These are phyloP conservation scores for Ceratocystis eucalypticola DNA, from an alignment of 2,329 filamentous ascomycete genomes.

Conservation along the genomic window DNA sequence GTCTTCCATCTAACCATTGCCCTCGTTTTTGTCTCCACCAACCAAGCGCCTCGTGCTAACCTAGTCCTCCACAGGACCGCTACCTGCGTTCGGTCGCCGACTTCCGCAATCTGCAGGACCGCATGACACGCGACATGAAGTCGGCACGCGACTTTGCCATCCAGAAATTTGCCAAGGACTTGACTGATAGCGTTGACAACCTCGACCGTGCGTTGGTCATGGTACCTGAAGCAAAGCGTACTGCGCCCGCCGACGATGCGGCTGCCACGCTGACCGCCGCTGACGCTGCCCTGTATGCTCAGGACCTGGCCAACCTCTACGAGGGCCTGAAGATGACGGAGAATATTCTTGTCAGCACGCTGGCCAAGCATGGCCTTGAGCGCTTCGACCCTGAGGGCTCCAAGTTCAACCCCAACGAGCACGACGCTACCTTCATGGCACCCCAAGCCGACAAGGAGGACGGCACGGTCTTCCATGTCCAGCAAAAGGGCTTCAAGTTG, in stretches of 20 bases:
- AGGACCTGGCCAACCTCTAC: conserved; percentile 69
- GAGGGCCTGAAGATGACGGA: conserved; percentile 94
- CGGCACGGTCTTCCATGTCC: conserved; percentile 77
- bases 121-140: conserved; percentile 81
- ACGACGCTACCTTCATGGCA: conserved; percentile 93
- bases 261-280: conserved; percentile 28
- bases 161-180: conserved; percentile 86
- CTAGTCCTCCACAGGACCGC: conserved; percentile 54
- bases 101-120: conserved; percentile 94
- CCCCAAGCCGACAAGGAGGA: conserved; percentile 79
- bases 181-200: conserved; percentile 93
- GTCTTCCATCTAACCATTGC: neutral
- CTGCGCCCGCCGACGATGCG: neutral
- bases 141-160: conserved; percentile 83
- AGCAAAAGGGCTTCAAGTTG: conserved; percentile 90
- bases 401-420: conserved; percentile 91
- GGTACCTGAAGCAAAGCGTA: conserved; percentile 55
- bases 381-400: conserved; percentile 70
- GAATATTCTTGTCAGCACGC: conserved; percentile 67
- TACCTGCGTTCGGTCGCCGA: conserved; percentile 89
- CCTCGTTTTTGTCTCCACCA: neutral
- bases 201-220: conserved; percentile 79
- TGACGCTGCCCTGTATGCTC: conserved; percentile 34
- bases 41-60: neutral
- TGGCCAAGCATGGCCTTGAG: conserved; percentile 90